Conservation (phyloP, 768 basidiomycete genomes). For the Xerocomellus chrysenteron region DNA sequence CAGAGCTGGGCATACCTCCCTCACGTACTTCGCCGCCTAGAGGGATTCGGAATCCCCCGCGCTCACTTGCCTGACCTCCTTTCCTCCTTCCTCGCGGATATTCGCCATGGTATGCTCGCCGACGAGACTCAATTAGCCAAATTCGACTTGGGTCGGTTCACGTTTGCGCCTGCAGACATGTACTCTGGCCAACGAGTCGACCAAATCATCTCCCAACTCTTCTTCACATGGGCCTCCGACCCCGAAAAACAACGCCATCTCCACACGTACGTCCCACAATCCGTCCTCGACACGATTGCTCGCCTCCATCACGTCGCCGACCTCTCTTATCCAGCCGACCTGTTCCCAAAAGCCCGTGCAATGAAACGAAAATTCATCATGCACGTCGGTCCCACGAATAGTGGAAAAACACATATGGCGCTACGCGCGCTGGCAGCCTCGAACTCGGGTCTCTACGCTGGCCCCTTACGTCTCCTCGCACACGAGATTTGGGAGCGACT, state of each 20-base stretch:
- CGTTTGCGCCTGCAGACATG: slow-evolving; percentile 32
- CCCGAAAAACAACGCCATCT: slow-evolving; percentile 29
- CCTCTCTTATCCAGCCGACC: slow-evolving; percentile 48
- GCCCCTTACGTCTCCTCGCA: slow-evolving; percentile 89
- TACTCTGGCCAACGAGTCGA: slow-evolving; percentile 37
- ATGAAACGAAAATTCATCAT: slow-evolving; percentile 79
- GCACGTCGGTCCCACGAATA: slow-evolving; percentile 98
- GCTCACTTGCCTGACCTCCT: slow-evolving; percentile 43
- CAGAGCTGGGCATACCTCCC: slow-evolving; percentile 38
- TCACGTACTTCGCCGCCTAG: slow-evolving; percentile 40
- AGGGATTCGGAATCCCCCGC: slow-evolving; percentile 48
- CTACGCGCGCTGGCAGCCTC: slow-evolving; percentile 84
- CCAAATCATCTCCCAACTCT: slow-evolving; percentile 48
- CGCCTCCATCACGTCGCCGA: slow-evolving; percentile 40
- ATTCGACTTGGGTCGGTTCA: slow-evolving; percentile 46
- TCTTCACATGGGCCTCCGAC: slow-evolving; percentile 56
- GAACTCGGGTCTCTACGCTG: slow-evolving; percentile 75
- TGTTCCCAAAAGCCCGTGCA: slow-evolving; percentile 51
- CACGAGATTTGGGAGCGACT: slow-evolving; percentile 93
- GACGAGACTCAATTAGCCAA: slow-evolving; percentile 18
- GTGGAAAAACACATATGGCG: slow-evolving; percentile 94
- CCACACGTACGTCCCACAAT: slow-evolving; percentile 24
- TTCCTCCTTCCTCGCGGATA: slow-evolving; percentile 38
- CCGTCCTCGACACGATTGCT: slow-evolving; percentile 40
- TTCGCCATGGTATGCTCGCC: slow-evolving; percentile 34